Evolutionary conservation across 345 rosid genomes (phyloP).

Genomic region (Melaleuca alternifolia): DNA sequence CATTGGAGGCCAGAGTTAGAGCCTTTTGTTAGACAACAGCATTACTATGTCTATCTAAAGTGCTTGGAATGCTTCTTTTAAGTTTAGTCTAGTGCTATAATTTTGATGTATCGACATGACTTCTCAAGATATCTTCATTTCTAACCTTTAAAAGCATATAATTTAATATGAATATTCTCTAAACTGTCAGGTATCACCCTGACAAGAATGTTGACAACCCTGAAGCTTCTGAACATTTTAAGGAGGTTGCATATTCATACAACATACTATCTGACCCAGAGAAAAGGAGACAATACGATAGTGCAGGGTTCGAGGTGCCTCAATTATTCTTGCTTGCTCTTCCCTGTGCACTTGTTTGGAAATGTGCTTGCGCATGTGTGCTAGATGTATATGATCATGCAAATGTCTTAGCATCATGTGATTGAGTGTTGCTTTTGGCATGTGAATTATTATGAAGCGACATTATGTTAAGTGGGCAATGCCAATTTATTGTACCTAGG

Average conservation of each 20-base stretch:
- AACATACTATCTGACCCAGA: slow-evolving; percentile 97
- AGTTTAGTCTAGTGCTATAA: not conserved
- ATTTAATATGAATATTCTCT: not conserved
- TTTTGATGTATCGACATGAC: not conserved
- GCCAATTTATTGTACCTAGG: not conserved
- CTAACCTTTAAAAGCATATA: not conserved
- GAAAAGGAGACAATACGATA: slow-evolving; percentile 95
- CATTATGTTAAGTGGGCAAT: not conserved
- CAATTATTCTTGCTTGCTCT: not conserved
- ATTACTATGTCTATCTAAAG: not conserved
- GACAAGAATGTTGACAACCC: slow-evolving; percentile 94
- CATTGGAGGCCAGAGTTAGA: not conserved
- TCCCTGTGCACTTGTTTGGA: not conserved
- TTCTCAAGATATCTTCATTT: not conserved
- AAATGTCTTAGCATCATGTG: not conserved
- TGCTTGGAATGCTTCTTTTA: not conserved
- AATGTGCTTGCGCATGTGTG: not conserved
- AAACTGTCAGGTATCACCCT: slow-evolving; percentile 76
- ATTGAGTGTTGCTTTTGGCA: not conserved
- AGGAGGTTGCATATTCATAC: slow-evolving; percentile 97
- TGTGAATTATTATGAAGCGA: not conserved
- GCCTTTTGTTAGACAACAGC: not conserved
- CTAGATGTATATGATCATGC: not conserved
- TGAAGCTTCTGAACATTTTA: slow-evolving; percentile 89
- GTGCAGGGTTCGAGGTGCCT: slow-evolving; percentile 87